These are phyloP conservation scores for Anaeramoeba flamelloides DNA, from an alignment of 78 protist species.

Conservation along the genomic window DNA sequence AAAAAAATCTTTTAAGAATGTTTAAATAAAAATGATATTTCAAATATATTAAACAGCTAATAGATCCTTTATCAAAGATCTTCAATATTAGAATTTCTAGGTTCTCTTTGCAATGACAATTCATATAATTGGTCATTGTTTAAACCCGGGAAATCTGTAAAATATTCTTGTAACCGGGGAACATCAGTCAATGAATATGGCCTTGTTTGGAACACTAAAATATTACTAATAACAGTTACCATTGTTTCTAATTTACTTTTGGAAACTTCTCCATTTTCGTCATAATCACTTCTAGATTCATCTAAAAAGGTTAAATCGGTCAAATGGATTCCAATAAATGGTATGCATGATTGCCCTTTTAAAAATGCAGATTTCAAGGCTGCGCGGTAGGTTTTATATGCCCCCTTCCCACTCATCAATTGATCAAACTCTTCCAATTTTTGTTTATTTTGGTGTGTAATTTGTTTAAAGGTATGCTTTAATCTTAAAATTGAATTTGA, in stretches of 20 bases:
- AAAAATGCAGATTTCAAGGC: not conserved
- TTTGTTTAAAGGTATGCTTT: not conserved
- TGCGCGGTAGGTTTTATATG: not conserved
- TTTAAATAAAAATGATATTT: no score
- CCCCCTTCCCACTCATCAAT: not conserved
- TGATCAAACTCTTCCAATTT: not conserved
- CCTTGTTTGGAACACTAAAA: not conserved
- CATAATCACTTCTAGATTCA: not conserved
- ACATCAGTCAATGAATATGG: not conserved
- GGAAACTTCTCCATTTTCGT: not conserved
- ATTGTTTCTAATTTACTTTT: not conserved
- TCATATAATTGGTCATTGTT: not conserved
- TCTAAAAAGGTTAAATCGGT: not conserved
- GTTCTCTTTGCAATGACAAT: not conserved
- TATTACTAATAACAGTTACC: not conserved
- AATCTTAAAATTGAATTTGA: not conserved
- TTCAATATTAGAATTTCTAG: no score
- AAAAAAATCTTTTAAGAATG: no score
- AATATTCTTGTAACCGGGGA: not conserved
- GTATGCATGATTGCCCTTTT: not conserved
- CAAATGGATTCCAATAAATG: not conserved
- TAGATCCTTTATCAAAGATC: no score
- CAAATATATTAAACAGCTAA: no score
- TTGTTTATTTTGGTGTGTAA: not conserved
- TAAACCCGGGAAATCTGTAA: not conserved